A percentile compares a stretch with the other conserved stretches of the same genome.
Conservation (phyloP, 345 rosid species). For the Gynandropsis gynandra region DNA sequence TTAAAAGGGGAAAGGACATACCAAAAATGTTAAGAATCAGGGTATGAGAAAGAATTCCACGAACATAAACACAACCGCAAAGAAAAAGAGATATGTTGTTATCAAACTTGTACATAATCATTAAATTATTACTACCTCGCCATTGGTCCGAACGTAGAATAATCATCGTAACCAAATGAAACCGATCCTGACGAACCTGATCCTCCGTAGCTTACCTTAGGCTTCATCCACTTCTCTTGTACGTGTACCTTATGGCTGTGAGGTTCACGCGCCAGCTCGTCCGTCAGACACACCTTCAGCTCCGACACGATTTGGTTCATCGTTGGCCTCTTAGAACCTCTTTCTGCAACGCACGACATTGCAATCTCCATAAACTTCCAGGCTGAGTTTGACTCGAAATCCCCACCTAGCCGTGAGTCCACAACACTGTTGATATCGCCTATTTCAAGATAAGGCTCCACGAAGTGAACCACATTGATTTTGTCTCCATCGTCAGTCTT, state of each 20-base stretch:
- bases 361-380: conserved; percentile 30
- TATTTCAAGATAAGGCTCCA: conserved; percentile 24
- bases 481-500: conserved; percentile 26
- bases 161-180: conserved; percentile 23
- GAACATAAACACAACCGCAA: background rate
- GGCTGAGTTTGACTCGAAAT: conserved; percentile 27
- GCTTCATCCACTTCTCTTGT: conserved; percentile 8
- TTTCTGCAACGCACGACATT: conserved; percentile 28
- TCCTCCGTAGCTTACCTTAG: background rate
- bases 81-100: conserved; percentile 2
- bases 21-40: background rate
- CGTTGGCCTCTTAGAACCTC: conserved; percentile 24
- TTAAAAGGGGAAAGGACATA: no score
- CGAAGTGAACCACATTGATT: conserved; percentile 28
- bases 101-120: conserved; percentile 1
- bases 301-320: conserved; percentile 29
- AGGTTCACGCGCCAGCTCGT: conserved; percentile 28
- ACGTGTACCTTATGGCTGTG: conserved; percentile 5
- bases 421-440: conserved; percentile 28
- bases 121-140: conserved; percentile 31
- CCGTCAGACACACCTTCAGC: conserved; percentile 25
- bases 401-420: conserved; percentile 22
- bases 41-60: background rate
- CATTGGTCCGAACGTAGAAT: conserved; percentile 21
- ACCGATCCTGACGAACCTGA: conserved; percentile 17